Evolutionary conservation across 768 basidiomycete species (phyloP), one percentile per base, ranked within the genome.

Genomic region (Fomitopsis serialis): DNA sequence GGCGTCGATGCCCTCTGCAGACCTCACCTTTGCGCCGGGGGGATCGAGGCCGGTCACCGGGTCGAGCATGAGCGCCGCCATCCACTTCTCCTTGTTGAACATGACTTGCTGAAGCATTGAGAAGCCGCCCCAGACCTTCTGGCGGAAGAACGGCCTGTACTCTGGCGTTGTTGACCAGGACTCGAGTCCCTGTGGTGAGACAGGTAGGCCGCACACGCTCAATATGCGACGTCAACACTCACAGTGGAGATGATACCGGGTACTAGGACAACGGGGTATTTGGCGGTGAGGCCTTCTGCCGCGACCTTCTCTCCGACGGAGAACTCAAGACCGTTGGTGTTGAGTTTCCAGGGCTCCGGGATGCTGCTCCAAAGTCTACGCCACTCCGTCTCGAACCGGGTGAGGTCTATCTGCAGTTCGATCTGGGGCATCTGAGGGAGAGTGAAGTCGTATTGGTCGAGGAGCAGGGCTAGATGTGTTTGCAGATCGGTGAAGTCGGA

Each of bases 81-180:
- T 87, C 96, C 96, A 99, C 58, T 77, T 82, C 50, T 96, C 88
- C 58, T 84, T 83, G 65, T 92, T 89, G 66, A 92, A 88, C 1
- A 87, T 82, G 19, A 84, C 79, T 63, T 93, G 89, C 1, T 89
- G 82, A 36, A 95, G 66, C 92, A 92, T 94, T 45, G 80, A 84
- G 65, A 85, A 84, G 4, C 84, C 85, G 25, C 85, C 85, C 85
- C 85, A 87, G 6, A 86, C 66, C 65, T 92, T 87, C 68, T 96
- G 87, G n/a, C 95, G 82, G 67, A 99, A 98, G 74, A 93, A 97
- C 0, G 85, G 65, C 5, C 90, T 81, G 57, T 92, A 89, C 53
- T 91, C 90, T 0, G 86, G 84, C 5, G 82, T 76, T 0, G 96
- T 96, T 4, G 90, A 87, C 96, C 97, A 99, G 7, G 90, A 93